Percentiles rank a stretch among this genome's conserved stretches.
phyloP scores from a whole-genome alignment of 257 asterid species.

The Fraxinus pennsylvanica region DNA sequence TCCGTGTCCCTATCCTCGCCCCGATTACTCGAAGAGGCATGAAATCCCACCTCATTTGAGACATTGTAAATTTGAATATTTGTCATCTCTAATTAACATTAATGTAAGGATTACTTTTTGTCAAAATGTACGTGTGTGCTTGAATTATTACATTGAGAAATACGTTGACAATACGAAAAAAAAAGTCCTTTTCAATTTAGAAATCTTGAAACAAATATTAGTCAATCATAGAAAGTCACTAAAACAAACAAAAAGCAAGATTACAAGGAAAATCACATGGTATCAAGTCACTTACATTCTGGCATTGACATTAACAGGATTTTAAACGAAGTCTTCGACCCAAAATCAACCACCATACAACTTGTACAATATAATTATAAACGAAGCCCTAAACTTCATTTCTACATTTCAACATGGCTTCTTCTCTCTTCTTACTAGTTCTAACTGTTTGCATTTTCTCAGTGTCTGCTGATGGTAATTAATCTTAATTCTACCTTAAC shows the following conservation, averaged over 20 bases:
- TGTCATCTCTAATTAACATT: no score
- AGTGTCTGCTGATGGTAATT: conserved; percentile 31
- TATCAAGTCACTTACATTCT: neutral
- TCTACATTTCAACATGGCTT: conserved; percentile 19
- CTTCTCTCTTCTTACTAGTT: conserved; percentile 12
- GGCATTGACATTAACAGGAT: neutral
- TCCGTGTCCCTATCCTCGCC: no score
- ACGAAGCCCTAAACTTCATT: neutral
- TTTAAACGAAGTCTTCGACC: neutral
- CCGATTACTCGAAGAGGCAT: no score
- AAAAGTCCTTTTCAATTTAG: no score
- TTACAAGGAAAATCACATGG: neutral
- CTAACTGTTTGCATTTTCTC: conserved; percentile 28
- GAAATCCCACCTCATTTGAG: no score
- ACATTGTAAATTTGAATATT: no score
- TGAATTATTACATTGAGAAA: no score
- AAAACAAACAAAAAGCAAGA: neutral
- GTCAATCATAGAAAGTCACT: neutral
- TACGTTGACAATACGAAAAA: no score
- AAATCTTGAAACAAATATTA: neutral
- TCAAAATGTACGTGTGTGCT: no score
- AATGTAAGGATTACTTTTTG: no score
- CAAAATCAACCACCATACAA: neutral
- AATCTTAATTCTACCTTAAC: neutral
- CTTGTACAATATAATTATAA: neutral